Evolutionary conservation across 805 yeast genomes (phyloP), one percentile per base, ranked within the genome.

Genomic region (Diddensiella santjacobensis): DNA sequence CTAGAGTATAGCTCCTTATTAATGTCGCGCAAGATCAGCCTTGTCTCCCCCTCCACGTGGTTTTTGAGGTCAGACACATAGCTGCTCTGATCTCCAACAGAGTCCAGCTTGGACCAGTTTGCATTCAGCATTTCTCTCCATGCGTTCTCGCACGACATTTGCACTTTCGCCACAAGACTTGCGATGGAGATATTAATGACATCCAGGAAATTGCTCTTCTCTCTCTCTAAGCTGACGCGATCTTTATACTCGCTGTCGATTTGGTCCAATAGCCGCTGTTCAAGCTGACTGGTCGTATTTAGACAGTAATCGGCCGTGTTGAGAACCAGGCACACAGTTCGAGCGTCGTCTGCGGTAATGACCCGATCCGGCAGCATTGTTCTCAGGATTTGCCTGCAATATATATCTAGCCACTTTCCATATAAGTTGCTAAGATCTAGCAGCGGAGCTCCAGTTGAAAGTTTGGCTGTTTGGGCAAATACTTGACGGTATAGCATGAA

Each of bases 271-370:
- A 80, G 65, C 56, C 79, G 79, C 22, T 83, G 85, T 56, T 82
- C 88, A 40, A 93, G 68, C 61, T 93, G 97, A 10, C 74, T 75
- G 1, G 83, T 78, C 2, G 96, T 93, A 8, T 79, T 72, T 15
- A 87, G 78, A 50, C 96, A 83, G 63, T 90, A 93, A 62, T 91
- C 96, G 0, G 96, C 88, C 0, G 99, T 91, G 57, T 88, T 87
- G 30, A 91, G 68, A 6, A 89, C 76, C 61, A 87, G 69, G 23
- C 93, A 82, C 1, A 86, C 72, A 50, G 84, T 78, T 39, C 74
- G 75, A 17, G 87, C 68, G 0, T 87, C 81, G 55, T 85, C 91
- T 10, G 63, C 67, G 10, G 75, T 68, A 22, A 79, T 75, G 23
- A 68, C 59, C 35, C 58, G 48, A 1, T 64, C 64, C 1, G 87